Percentiles rank a stretch among this genome's conserved stretches.
Conservation (phyloP, 345 rosid species). For the Sapria himalayana region DNA sequence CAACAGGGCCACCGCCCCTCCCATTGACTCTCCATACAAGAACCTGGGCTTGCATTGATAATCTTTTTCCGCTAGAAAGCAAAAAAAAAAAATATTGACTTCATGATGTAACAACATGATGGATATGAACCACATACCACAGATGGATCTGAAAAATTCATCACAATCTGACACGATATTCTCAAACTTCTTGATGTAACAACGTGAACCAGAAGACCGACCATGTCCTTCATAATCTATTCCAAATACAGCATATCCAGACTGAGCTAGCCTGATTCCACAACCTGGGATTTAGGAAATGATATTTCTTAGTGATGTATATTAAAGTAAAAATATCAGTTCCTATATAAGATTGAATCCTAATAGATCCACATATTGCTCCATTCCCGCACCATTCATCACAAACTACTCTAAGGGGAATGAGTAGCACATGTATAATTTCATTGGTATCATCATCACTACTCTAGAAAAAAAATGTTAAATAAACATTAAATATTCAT, state of each 20-base stretch:
- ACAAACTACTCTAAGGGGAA: too few species aligned
- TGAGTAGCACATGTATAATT: too few species aligned
- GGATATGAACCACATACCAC: conserved; percentile 18
- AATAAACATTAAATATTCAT: too few species aligned
- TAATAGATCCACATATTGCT: too few species aligned
- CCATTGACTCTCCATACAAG: conserved; percentile 97
- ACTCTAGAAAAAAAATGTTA: too few species aligned
- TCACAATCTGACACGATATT: conserved; percentile 51
- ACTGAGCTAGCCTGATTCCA: conserved; percentile 60
- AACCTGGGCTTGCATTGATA: conserved; percentile 61
- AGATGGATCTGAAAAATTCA: conserved; percentile 49
- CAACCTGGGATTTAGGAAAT: too few species aligned
- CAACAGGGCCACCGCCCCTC: conserved; percentile 78
- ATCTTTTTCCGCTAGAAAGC: conserved; percentile 36
- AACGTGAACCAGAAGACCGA: conserved; percentile 63
- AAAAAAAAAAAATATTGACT: neutral
- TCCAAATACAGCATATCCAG: conserved; percentile 69
- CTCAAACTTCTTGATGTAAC: conserved; percentile 75
- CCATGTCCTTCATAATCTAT: conserved; percentile 91
- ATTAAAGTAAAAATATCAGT: too few species aligned
- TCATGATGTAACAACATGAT: neutral
- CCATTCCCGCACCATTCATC: too few species aligned
- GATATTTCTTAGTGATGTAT: too few species aligned
- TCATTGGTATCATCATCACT: too few species aligned
- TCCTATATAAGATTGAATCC: too few species aligned